Evolutionary conservation across 75 land plant genomes (phyloP).

Genomic region (Selaginella moellendorffii): DNA sequence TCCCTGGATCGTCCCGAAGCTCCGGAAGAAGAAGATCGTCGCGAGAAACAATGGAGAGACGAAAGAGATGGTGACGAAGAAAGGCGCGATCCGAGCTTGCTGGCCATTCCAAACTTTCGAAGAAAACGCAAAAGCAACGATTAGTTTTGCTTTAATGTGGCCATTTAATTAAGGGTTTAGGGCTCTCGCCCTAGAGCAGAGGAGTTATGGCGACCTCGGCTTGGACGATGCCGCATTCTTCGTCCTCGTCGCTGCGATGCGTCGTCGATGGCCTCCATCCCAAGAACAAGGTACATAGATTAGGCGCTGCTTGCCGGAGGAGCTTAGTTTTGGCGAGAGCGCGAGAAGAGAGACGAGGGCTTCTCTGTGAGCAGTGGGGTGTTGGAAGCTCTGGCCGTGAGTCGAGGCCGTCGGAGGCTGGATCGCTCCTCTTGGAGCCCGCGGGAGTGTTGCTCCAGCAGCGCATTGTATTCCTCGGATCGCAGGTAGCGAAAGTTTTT

Average conservation of each 20-base stretch:
- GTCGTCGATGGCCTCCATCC: background rate
- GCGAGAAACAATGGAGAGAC: background rate
- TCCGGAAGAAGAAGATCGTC: too few relatives aligned
- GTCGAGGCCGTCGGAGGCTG: background rate
- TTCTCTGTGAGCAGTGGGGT: background rate
- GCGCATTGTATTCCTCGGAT: slow-evolving; percentile 73
- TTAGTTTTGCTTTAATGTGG: background rate
- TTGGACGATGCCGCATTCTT: background rate
- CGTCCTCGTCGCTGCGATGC: background rate
- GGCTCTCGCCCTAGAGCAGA: background rate
- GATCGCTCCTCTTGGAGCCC: slow-evolving; percentile 29
- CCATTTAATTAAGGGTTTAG: background rate
- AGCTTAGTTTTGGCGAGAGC: background rate
- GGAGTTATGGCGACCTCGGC: background rate
- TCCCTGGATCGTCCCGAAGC: background rate
- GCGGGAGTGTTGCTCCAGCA: slow-evolving; percentile 68
- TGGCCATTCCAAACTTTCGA: background rate
- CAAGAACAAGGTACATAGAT: background rate
- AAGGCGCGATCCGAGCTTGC: background rate
- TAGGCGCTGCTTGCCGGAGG: background rate
- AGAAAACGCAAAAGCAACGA: background rate
- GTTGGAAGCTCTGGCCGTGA: background rate
- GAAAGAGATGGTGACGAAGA: background rate
- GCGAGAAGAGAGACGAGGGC: background rate
- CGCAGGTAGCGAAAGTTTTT: slow-evolving; percentile 46